Evolutionary conservation across 2,329 filamentous ascomycete species (phyloP), one percentile per base, ranked within the genome.

Genomic region (Neurospora sp.): DNA sequence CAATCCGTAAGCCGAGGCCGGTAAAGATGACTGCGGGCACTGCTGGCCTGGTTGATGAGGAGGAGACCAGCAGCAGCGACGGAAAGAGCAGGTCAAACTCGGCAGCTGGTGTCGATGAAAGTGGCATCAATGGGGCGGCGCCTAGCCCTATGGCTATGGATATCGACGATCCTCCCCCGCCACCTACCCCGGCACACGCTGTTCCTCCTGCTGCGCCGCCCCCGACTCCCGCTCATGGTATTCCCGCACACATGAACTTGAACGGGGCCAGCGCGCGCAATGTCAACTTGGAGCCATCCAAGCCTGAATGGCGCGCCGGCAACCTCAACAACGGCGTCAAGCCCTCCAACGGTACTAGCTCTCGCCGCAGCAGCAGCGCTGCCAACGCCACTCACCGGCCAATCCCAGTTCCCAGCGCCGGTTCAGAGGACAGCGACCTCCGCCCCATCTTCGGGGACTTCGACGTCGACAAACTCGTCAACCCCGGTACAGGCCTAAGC

Each of bases 61-160:
- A 84, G 3, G 82, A 81, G 67, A 84, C 81, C 68, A 80, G 78
- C 68, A 82, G 82, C 6, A 83, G 83, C 62, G 82, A 80, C 69
- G 52, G 52, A n/a, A 62, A 62, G 28, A 62, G 52, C 52, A 74
- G 71, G 75, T 73, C 70, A 72, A 78, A 68, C 67, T 70, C 68
- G 5, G 67, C 68, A n/a, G n/a, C 71, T 72, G 80, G 46, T 78
- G 80, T 79, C 72, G 76, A 46, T 78, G 52, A 62, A 33, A 62
- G 52, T 36, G 28, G 13, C 1, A 79, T 66, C 76, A 79, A 69
- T 80, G 80, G 72, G 6, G 68, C 71, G 67, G 68, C 71, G 67
- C 72, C 76, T 6, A 87, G 84, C 72, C 85, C 87, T 2, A 86
- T 84, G 70, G 86, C 87, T 15, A 90, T 90, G 88, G 88, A 90